These are phyloP conservation scores for Schoenoplectus triqueter DNA, from an alignment of 202 grass and related monocot species.

Conservation along the genomic window DNA sequence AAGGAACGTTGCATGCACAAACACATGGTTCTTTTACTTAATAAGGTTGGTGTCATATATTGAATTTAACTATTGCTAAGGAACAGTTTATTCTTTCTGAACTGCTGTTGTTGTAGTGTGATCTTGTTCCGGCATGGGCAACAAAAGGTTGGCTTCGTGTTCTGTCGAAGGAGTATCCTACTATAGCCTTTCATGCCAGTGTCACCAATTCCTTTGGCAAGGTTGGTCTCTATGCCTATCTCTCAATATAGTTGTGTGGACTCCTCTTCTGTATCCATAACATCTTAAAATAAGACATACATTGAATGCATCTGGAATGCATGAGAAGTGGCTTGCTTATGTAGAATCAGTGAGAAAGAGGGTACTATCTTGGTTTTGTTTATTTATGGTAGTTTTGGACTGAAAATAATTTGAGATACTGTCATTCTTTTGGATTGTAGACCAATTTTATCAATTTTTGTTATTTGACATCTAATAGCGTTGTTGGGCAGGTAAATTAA, in stretches of 20 bases:
- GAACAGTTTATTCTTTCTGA: slow-evolving; percentile 38
- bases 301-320: slow-evolving; percentile 1
- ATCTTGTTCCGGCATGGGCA: slow-evolving; percentile 94
- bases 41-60: slow-evolving; percentile 60
- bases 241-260: background rate
- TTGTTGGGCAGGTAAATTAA: background rate
- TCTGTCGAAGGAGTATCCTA: slow-evolving; percentile 86
- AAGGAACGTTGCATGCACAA: slow-evolving; percentile 93
- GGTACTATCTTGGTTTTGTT: background rate
- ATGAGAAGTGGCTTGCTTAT: background rate
- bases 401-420: slow-evolving; percentile 8
- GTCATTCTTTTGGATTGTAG: background rate
- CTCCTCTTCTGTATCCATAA: background rate
- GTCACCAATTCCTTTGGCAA: slow-evolving; percentile 98
- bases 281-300: slow-evolving; percentile 2
- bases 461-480: background rate
- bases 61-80: background rate
- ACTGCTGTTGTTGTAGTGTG: slow-evolving; percentile 58
- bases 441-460: slow-evolving; percentile 15
- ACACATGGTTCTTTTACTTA: slow-evolving; percentile 91
- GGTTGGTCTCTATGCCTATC: slow-evolving; percentile 41
- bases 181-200: slow-evolving; percentile 94
- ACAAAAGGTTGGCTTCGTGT: slow-evolving; percentile 93
- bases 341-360: background rate
- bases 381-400: background rate